These are phyloP conservation scores for Aspergillus niger DNA, from an alignment of 2,329 filamentous ascomycete genomes.

Conservation along the genomic window DNA sequence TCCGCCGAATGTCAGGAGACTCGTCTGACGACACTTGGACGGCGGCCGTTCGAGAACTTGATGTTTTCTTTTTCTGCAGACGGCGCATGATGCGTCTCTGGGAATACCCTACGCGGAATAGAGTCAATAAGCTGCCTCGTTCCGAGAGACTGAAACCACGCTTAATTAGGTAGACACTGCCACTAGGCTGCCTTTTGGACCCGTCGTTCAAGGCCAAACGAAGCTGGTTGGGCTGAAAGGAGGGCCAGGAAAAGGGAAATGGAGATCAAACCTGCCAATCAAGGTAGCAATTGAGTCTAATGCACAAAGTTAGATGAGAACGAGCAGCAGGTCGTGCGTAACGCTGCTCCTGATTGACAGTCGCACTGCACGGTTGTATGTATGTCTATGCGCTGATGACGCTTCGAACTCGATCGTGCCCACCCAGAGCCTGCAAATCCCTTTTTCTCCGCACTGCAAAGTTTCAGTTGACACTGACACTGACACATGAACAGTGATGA, in stretches of 20 bases:
- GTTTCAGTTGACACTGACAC: not conserved
- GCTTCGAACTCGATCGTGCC: not conserved
- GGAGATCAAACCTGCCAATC: not conserved
- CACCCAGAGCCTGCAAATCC: constrained; percentile 1
- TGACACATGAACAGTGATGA: not conserved
- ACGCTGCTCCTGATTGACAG: not conserved
- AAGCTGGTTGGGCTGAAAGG: not conserved
- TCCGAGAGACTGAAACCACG: not conserved
- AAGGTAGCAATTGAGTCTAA: not conserved
- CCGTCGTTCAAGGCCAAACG: not conserved
- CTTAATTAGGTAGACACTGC: not conserved
- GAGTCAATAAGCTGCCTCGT: not conserved
- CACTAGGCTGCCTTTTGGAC: not conserved
- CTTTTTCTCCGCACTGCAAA: constrained; percentile 11
- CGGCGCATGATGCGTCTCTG: not conserved
- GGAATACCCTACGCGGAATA: not conserved
- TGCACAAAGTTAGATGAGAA: not conserved
- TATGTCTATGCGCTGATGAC: not conserved
- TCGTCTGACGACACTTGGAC: not conserved
- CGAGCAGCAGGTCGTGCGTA: not conserved
- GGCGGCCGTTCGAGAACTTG: constrained; percentile 11
- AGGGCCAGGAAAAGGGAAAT: not conserved
- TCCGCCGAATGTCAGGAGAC: constrained; percentile 16
- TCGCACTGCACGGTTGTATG: not conserved
- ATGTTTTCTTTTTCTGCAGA: constrained; percentile 14